These are phyloP conservation scores for Fusarium sp. DNA, from an alignment of 2,329 filamentous ascomycete genomes.

Conservation along the genomic window DNA sequence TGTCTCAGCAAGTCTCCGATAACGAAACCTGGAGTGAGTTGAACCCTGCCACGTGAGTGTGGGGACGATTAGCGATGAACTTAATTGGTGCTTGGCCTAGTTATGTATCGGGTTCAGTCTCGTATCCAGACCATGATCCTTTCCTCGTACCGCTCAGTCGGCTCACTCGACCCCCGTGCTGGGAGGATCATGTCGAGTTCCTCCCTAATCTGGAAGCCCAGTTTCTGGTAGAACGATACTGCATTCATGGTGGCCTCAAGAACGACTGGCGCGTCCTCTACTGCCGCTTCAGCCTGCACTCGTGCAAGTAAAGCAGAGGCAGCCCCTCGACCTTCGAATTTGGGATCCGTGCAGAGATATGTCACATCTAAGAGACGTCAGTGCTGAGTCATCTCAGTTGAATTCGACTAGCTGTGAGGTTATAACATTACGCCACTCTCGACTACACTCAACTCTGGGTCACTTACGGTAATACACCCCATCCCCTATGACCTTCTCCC, in stretches of 20 bases:
- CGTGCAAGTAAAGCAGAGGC: constrained; percentile 47
- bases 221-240: constrained; percentile 50
- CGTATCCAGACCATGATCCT: constrained; percentile 48
- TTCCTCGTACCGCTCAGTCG: constrained; percentile 48
- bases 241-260: constrained; percentile 53
- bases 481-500: constrained; percentile 45
- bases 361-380: constrained; percentile 47
- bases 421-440: not conserved
- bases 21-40: constrained; percentile 15
- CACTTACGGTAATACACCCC: constrained; percentile 51
- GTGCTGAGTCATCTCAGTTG: constrained; percentile 3
- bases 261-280: constrained; percentile 48
- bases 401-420: not conserved
- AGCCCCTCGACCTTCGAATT: constrained; percentile 49
- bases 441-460: constrained; percentile 1
- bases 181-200: constrained; percentile 51
- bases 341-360: constrained; percentile 53
- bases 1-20: not conserved
- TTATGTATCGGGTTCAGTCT: constrained; percentile 5
- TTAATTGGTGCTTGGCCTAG: constrained; percentile 9
- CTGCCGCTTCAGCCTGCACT: constrained; percentile 48
- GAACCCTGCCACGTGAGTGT: constrained; percentile 40
- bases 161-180: constrained; percentile 40
- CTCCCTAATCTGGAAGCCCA: constrained; percentile 49
- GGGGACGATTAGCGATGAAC: constrained; percentile 33